Evolutionary conservation across 192 early-diverging fungal genomes (phyloP).

Genomic region (Thoreauomyces humboldtii): DNA sequence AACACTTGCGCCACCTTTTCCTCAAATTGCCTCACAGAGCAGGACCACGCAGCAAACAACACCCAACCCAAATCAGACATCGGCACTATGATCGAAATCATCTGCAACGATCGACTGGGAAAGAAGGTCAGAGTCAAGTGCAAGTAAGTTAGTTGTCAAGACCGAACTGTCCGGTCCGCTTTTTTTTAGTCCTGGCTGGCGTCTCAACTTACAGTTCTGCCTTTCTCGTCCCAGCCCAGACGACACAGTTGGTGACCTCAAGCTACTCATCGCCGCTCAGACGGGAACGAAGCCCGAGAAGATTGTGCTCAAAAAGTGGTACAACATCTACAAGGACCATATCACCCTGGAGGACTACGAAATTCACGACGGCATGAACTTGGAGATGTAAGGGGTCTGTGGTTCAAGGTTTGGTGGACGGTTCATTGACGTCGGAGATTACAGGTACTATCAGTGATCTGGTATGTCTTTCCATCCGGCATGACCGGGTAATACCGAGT

Average conservation of each 20-base stretch:
- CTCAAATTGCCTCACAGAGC: no score
- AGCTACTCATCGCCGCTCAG: slow-evolving; percentile 82
- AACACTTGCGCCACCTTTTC: no score
- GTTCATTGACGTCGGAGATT: background rate
- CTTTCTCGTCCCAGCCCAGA: slow-evolving; percentile 53
- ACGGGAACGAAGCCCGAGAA: slow-evolving; percentile 85
- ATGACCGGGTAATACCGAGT: no score
- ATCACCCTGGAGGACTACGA: slow-evolving; percentile 89
- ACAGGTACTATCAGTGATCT: slow-evolving; percentile 18
- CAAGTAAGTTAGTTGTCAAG: slow-evolving; percentile 59
- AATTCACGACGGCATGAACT: slow-evolving; percentile 84
- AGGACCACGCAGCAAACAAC: no score
- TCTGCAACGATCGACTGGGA: slow-evolving; percentile 83
- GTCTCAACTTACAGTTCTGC: background rate
- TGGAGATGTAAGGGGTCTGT: slow-evolving; percentile 64
- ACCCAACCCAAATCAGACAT: no score
- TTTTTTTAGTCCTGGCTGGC: background rate
- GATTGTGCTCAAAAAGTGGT: slow-evolving; percentile 90
- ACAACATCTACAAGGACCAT: slow-evolving; percentile 81
- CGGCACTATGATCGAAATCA: slow-evolving; percentile 48
- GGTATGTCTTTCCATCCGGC: no score
- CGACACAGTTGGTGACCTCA: slow-evolving; percentile 83
- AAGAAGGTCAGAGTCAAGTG: slow-evolving; percentile 89
- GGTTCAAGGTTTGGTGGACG: background rate
- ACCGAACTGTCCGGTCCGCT: no score